Conservation (phyloP, 768 basidiomycete genomes). For the Tricholoma terreum region DNA sequence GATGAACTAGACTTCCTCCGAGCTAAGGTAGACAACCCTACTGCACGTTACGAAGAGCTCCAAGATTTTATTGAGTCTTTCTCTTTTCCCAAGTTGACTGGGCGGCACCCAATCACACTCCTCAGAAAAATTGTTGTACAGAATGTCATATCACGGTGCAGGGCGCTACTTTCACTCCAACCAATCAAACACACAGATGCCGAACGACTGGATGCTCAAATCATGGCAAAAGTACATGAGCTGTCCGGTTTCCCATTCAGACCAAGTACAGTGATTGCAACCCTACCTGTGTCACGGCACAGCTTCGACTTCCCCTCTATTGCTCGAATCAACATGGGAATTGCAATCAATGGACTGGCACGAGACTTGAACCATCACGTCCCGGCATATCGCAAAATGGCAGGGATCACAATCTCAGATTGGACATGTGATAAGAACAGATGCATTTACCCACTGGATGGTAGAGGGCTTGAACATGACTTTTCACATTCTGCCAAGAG, state of each 20-base stretch:
- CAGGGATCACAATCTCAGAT: no score
- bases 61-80: conserved; percentile 18
- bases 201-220: no score
- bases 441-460: conserved; percentile 3
- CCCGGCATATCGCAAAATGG: conserved; percentile 11
- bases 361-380: conserved; percentile 26
- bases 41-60: conserved; percentile 8
- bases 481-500: not conserved
- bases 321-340: conserved; percentile 11
- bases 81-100: no score
- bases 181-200: conserved; percentile 17
- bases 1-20: conserved; percentile 21
- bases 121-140: conserved; percentile 20
- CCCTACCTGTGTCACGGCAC: conserved; percentile 7
- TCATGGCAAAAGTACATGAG: no score
- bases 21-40: conserved; percentile 17
- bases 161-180: conserved; percentile 20
- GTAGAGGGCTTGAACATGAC: not conserved
- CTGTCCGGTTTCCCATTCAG: no score
- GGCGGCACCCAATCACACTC: conserved; percentile 9
- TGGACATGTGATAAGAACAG: conserved; percentile 14
- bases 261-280: no score
- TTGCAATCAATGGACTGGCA: conserved; percentile 16
- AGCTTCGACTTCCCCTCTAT: conserved; percentile 24
- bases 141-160: conserved; percentile 12